Evolutionary conservation across 2,329 filamentous ascomycete genomes (phyloP).

Genomic region (Huntiella savannae): DNA sequence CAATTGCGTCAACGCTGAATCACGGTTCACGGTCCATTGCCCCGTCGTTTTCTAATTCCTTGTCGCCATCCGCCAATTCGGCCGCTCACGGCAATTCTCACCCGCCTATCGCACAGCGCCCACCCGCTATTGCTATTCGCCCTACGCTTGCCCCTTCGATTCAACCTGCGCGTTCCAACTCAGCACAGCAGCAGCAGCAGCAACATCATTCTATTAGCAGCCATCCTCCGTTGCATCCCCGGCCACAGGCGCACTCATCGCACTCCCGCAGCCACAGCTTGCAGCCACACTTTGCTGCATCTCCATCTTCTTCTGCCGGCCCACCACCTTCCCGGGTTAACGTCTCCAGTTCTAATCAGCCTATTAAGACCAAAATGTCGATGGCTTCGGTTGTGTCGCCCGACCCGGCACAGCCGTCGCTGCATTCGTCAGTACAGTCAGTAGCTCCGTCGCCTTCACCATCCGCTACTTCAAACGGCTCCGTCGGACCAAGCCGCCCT

Average conservation of each 20-base stretch:
- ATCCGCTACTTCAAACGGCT: neutral
- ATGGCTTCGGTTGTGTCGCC: slow-evolving; percentile 30
- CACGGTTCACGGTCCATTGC: slow-evolving; percentile 2
- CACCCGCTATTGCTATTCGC: slow-evolving; percentile 9
- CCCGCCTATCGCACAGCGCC: slow-evolving; percentile 4
- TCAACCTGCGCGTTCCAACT: neutral
- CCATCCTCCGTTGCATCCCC: neutral
- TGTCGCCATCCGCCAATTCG: slow-evolving; percentile 1
- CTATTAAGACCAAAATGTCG: slow-evolving; percentile 20
- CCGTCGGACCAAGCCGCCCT: neutral
- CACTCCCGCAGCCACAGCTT: slow-evolving; percentile 13
- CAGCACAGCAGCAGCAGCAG: neutral
- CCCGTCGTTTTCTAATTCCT: neutral
- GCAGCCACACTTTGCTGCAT: slow-evolving; percentile 14
- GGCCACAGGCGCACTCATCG: neutral
- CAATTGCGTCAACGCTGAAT: slow-evolving; percentile 2
- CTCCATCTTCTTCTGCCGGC: slow-evolving; percentile 10
- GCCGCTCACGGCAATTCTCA: neutral
- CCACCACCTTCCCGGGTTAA: slow-evolving; percentile 19
- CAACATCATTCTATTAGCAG: neutral
- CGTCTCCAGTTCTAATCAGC: slow-evolving; percentile 10
- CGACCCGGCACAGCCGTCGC: slow-evolving; percentile 15
- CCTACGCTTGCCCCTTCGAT: slow-evolving; percentile 8
- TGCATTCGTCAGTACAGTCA: slow-evolving; percentile 3
- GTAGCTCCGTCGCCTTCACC: neutral